Conservation (phyloP, 2,329 filamentous ascomycete genomes). For the Trichoderma hamatum region DNA sequence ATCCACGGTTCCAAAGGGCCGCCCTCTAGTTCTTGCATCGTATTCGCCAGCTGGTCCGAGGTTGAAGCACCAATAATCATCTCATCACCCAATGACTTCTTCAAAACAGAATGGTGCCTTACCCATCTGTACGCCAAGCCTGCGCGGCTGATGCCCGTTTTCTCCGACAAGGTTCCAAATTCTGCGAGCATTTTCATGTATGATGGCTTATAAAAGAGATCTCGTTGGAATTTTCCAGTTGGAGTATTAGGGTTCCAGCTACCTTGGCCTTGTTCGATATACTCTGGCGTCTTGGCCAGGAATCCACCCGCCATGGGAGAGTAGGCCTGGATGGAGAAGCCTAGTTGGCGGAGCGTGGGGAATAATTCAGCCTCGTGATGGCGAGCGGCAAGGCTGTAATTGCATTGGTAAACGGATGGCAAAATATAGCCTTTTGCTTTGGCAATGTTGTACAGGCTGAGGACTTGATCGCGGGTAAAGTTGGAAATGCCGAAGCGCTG, state of each 20-base stretch:
- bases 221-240: constrained; percentile 42
- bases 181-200: constrained; percentile 60
- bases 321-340: constrained; percentile 51
- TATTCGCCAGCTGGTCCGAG: constrained; percentile 42
- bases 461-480: constrained; percentile 43
- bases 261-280: constrained; percentile 43
- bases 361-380: constrained; percentile 45
- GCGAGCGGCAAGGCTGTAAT: constrained; percentile 46
- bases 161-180: constrained; percentile 43
- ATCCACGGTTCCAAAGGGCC: constrained; percentile 65
- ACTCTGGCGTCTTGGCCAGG: constrained; percentile 50
- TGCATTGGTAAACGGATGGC: constrained; percentile 50
- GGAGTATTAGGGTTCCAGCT: constrained; percentile 59
- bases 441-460: constrained; percentile 42
- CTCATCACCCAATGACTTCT: constrained; percentile 39
- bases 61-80: constrained; percentile 46
- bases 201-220: constrained; percentile 28
- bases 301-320: constrained; percentile 62
- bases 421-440: constrained; percentile 44
- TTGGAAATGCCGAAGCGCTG: constrained; percentile 51
- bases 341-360: constrained; percentile 47
- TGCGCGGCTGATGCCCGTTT: constrained; percentile 57
- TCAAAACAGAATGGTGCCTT: constrained; percentile 57
- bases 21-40: constrained; percentile 43
- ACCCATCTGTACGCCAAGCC: constrained; percentile 65